Base-by-base conservation (phyloP, 352 stramenopile genomes). In the Phytophthora boehmeriae region DNA sequence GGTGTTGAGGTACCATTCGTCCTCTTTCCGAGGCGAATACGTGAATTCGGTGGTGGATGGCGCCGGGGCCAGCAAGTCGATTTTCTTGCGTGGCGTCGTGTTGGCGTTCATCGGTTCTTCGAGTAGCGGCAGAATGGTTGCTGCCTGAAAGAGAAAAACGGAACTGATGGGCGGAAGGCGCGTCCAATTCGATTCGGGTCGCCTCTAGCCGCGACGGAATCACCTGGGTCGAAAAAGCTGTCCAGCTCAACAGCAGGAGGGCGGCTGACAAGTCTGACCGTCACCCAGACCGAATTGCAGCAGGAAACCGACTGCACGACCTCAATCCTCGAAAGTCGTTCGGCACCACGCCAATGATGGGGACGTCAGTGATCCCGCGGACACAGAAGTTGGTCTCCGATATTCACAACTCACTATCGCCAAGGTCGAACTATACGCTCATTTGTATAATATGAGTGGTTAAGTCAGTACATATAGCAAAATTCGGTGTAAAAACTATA, bases 91-190 rank as follows among this genome's bases (percentile, higher is more conserved):
- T 30, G 60, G 60, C 41, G 60, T 68, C 25, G 54, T 44, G 41
- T 34, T 64, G 35, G 54, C 38, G 41, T 34, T 64, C 60, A 68
- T 68, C 38, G 60, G 27, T 54, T 68, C 60, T 63, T 64, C 60
- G 47, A 68, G 60, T 68, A 68, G 53, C 54, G 60, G 60, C 41
- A 68, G 53, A 49, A 68, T 71, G 56, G 56, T 66, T 71, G 56
- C 56, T 57, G 36, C 44, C 55, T 60, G 47, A 55, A 45, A 30
- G 22, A 14, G 27, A 46, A 66, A 70, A 58, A 22, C 25, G 19
- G 55, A 49, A 70, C 41, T 65, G 61, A 58, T 11, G 14, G 19
- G 30, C 11, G 10, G 9, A 17, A 1, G 44, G 19, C 39, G 28
- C 19, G 22, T 20, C 22, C n/a, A 16, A 44, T 52, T 10, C 60